Conservation (phyloP, 257 asterid species). For the Haberlea rhodopensis region DNA sequence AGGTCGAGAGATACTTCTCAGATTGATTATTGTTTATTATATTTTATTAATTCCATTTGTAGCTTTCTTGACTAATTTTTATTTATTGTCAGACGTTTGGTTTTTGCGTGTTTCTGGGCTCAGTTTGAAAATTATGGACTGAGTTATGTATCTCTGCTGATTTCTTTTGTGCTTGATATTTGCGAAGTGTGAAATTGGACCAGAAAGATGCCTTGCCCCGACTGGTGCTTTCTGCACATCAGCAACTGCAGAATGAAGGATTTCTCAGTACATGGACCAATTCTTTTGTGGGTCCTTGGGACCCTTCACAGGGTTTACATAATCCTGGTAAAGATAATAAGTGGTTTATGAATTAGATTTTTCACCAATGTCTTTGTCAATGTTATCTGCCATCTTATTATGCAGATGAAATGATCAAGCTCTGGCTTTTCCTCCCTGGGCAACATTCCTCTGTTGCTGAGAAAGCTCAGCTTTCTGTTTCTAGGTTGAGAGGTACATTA, state of each 20-base stretch:
- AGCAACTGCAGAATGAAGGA: slow-evolving; percentile 89
- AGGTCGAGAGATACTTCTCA: slow-evolving; percentile 1
- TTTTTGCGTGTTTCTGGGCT: slow-evolving; percentile 6
- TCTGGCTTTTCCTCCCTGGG: slow-evolving; percentile 96
- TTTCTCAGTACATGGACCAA: slow-evolving; percentile 96
- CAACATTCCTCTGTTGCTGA: slow-evolving; percentile 71
- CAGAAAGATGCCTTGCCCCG: slow-evolving; percentile 71
- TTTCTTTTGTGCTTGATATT: slow-evolving; percentile 32
- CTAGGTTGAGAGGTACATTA: slow-evolving; percentile 75
- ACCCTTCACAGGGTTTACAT: slow-evolving; percentile 96
- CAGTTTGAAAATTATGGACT: slow-evolving; percentile 2
- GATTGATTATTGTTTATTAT: slow-evolving; percentile 9
- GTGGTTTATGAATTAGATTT: slow-evolving; percentile 19
- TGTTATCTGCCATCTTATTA: slow-evolving; percentile 31
- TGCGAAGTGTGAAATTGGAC: slow-evolving; percentile 59
- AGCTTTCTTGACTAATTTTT: slow-evolving; percentile 1
- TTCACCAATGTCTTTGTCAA: slow-evolving; percentile 27
- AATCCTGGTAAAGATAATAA: slow-evolving; percentile 78
- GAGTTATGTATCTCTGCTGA: slow-evolving; percentile 18
- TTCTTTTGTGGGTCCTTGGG: slow-evolving; percentile 99
- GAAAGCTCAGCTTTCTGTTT: slow-evolving; percentile 76
- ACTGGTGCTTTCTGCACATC: slow-evolving; percentile 77
- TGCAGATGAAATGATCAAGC: slow-evolving; percentile 96
- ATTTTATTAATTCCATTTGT: slow-evolving; percentile 10
- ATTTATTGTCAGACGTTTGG: slow-evolving; percentile 12